Evolutionary conservation across 805 yeast species (phyloP), one percentile per base, ranked within the genome.

Genomic region (Cyberlindnera lachancei): DNA sequence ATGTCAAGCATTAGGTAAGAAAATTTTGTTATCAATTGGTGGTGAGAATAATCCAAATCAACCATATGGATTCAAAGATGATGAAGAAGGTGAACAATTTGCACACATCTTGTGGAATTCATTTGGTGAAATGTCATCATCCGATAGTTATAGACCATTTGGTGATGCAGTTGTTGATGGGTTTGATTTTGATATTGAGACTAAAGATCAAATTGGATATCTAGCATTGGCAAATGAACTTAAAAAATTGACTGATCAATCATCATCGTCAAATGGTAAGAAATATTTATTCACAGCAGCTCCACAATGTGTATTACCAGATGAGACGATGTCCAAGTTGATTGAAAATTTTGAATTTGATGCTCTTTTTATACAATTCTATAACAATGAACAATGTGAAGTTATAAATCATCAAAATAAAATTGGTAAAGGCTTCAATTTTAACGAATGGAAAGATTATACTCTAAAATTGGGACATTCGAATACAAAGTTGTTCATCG

Each of bases 181-280:
- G 13, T 88, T 87, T 54, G 97, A 90, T 57, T 77, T 88, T 41
- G 97, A 90, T 57, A 75, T 84, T 47, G 97, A 90, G 57, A 70
- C 73, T 52, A 65, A 65, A 38, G 56, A 65, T 36, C 65, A 68
- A 31, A 61, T 64, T 2, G 95, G 95, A n/a, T 81, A 79, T 49
- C 70, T 74, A 23, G 71, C 79, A 12, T 55, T 80, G 33, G 82
- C 74, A 11, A 63, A 56, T 25, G 63, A 68, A 44, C 48, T 77
- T 40, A 62, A 73, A 43, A 35, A 38, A 4, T 45, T 52, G 5
- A 58, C 61, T 35, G 70, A 61, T 7, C 23, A 28, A 42, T 60
- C 55, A 18, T 52, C 68, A 6, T 56, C 75, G 17, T n/a, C n/a
- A n/a, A n/a, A n/a, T n/a, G n/a, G n/a, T n/a, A 77, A 73, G 51